Percentiles rank a stretch among this genome's conserved stretches.
Evolutionary conservation across 176 grass and related monocot genomes (phyloP).

Genomic region (Musa acuminata): DNA sequence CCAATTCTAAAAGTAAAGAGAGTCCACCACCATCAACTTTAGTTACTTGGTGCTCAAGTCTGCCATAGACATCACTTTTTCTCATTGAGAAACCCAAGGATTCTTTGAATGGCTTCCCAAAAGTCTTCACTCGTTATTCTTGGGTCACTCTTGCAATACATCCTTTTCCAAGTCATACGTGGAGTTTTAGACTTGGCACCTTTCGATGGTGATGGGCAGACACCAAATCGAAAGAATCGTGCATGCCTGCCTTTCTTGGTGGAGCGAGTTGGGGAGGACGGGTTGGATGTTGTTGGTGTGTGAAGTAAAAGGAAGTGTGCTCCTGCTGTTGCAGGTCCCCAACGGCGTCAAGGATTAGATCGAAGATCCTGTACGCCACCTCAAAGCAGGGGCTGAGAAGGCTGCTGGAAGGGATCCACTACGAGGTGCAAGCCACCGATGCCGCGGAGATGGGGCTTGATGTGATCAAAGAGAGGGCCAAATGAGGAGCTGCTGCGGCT

Average conservation of each 20-base stretch:
- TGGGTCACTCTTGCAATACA: too few species aligned
- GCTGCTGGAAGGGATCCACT: slow-evolving; percentile 82
- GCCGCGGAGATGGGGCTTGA: slow-evolving; percentile 95
- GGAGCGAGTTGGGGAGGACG: background rate
- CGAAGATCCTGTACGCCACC: slow-evolving; percentile 96
- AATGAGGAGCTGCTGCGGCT: slow-evolving; percentile 32
- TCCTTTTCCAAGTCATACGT: too few species aligned
- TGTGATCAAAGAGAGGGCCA: slow-evolving; percentile 73
- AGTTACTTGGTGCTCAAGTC: background rate
- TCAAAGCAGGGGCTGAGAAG: slow-evolving; percentile 89
- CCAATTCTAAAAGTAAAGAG: background rate
- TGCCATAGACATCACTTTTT: background rate
- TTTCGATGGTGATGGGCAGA: too few species aligned
- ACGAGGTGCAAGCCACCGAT: slow-evolving; percentile 96
- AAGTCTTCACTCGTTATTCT: too few species aligned
- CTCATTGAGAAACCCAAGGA: too few species aligned
- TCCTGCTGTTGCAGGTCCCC: slow-evolving; percentile 46
- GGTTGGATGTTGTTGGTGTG: background rate
- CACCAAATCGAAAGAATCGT: too few species aligned
- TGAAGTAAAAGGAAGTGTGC: background rate
- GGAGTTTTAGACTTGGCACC: too few species aligned
- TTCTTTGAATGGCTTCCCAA: too few species aligned
- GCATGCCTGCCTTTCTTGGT: background rate
- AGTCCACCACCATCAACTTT: background rate
- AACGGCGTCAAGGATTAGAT: slow-evolving; percentile 86